These are phyloP conservation scores for Pyrenochaeta sp. DNA, from an alignment of 2,329 filamentous ascomycete species.

Conservation along the genomic window DNA sequence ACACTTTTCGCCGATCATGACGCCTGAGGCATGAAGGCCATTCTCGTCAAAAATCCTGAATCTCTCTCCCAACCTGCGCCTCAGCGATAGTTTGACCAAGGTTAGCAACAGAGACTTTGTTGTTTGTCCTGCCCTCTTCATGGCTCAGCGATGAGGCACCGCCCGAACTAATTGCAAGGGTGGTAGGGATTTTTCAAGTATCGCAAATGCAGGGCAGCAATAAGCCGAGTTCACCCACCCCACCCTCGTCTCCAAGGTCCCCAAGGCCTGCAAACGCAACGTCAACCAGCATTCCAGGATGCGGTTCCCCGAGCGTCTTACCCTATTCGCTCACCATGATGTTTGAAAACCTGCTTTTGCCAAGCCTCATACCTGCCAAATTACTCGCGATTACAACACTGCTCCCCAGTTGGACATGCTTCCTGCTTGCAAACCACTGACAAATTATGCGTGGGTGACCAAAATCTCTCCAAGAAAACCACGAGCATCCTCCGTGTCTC, in stretches of 20 bases:
- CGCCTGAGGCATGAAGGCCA: constrained; percentile 33
- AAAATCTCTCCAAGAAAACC: neutral
- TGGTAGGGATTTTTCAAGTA: neutral
- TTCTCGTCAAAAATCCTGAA: constrained; percentile 10
- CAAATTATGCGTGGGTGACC: neutral
- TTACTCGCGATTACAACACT: no score
- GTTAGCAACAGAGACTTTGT: neutral
- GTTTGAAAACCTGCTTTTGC: neutral
- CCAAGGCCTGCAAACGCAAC: constrained; percentile 1
- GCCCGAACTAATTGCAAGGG: neutral
- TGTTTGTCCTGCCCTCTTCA: neutral
- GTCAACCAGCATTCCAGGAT: constrained; percentile 7
- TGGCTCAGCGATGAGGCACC: neutral
- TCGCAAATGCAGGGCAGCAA: constrained; percentile 5
- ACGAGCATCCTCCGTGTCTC: neutral
- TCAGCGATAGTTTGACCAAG: no score
- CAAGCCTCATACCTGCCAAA: neutral
- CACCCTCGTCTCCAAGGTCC: no score
- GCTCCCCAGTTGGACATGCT: neutral
- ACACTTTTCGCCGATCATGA: constrained; percentile 38
- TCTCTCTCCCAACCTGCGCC: constrained; percentile 5
- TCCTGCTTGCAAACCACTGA: neutral
- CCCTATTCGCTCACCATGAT: constrained; percentile 6
- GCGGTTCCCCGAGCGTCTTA: neutral
- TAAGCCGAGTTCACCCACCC: neutral